Evolutionary conservation across 768 basidiomycete genomes (phyloP), one percentile per base, ranked within the genome.

Genomic region (Auriscalpium vulgare): DNA sequence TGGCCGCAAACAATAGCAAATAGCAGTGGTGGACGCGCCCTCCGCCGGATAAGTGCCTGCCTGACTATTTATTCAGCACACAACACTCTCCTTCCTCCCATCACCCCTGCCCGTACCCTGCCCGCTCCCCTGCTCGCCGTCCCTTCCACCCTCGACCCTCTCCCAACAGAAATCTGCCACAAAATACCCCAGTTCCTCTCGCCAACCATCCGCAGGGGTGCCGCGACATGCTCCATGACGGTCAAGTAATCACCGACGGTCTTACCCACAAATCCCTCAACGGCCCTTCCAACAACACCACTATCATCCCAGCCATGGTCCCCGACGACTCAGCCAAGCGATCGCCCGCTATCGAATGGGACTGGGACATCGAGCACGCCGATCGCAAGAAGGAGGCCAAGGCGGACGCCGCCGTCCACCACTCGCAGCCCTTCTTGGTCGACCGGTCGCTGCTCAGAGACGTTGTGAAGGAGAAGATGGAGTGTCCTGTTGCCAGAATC

Each of bases 401-500:
- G 62, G 81, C 79, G 2, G 88, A 89, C 59, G 78, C 78, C 13
- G 78, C 78, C 3, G 62, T 83, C 17, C 85, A 88, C 62, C 79
- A 78, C 37, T 73, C 77, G 10, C 77, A 75, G 6, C 86, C 86
- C 21, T 90, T 92, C 63, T 81, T 81, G 53, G 84, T 92, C 23
- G 91, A 92, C 69, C 72, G 90, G 54, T 77, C 77, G 54, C 75
- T 89, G 19, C 73, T 93, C 58, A 86, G 82, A 68, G 88, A 90
- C 60, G 83, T 92, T 45, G 83, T 92, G 8, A 75, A 81, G 48
- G 87, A 90, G 65, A 85, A 83, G 62, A 79, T 85, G 71, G 77
- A 72, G 19, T 69, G 75, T 13, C 81, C 84, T 21, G 88, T 91
- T 14, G 87, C 79, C 3, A 74, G 83, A 19, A 88, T 92, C 62